phyloP scores from a whole-genome alignment of 1,284 basidiomycete genomes.

The Ganoderma resinaceum region DNA sequence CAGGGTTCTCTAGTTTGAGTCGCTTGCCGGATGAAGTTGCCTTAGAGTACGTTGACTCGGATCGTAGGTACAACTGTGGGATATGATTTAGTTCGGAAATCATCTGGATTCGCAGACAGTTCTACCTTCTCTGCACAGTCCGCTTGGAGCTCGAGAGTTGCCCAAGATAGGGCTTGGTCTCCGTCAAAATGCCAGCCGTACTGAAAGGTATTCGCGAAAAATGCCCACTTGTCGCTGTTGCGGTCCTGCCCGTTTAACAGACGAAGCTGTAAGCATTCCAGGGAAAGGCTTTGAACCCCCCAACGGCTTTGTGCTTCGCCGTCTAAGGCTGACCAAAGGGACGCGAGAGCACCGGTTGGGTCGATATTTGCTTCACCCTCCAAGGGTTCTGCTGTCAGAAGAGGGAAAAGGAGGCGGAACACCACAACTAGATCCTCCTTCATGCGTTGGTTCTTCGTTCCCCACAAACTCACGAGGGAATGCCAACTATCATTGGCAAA shows the following conservation, averaged over 20 bases:
- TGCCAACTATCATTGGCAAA: conserved; percentile 73
- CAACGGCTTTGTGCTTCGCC: conserved; percentile 70
- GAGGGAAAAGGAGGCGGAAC: conserved; percentile 76
- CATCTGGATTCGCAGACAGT: background rate
- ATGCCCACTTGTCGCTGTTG: conserved; percentile 45
- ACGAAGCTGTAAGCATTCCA: conserved; percentile 71
- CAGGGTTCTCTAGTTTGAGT: conserved; percentile 60
- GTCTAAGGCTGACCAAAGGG: conserved; percentile 60
- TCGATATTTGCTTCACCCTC: conserved; percentile 8
- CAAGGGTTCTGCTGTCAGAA: conserved; percentile 50
- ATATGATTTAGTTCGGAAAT: background rate
- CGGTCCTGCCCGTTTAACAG: conserved; percentile 36
- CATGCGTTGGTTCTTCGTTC: conserved; percentile 71
- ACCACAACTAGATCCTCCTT: conserved; percentile 76
- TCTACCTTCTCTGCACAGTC: conserved; percentile 77
- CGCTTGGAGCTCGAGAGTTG: conserved; percentile 82
- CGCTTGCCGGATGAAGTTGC: conserved; percentile 50
- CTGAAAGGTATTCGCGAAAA: conserved; percentile 69
- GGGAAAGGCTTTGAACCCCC: conserved; percentile 65
- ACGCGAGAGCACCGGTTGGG: conserved; percentile 50
- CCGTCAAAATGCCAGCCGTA: conserved; percentile 77
- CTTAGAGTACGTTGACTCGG: conserved; percentile 61
- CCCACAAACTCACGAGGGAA: conserved; percentile 74
- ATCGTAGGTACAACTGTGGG: conserved; percentile 64
- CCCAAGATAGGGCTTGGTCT: conserved; percentile 81